Conservation (phyloP, 805 yeast genomes). For the Cyberlindnera nakhonratchasimensis region DNA sequence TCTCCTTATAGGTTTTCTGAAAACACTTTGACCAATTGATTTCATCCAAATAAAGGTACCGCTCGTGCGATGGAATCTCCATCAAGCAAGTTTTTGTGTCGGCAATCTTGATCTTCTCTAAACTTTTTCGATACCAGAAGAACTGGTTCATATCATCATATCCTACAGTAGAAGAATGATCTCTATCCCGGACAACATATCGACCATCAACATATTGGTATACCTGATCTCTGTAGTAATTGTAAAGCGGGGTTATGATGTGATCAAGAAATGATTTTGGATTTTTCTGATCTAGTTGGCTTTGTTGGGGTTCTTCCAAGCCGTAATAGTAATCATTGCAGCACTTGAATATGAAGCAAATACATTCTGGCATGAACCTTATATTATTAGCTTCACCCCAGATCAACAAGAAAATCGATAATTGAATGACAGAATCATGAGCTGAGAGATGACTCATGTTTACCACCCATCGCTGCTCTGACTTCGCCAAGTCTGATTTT, state of each 20-base stretch:
- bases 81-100: conserved; percentile 34
- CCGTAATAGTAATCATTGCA: conserved; percentile 65
- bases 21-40: conserved; percentile 68
- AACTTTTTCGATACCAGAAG: conserved; percentile 77
- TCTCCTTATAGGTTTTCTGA: conserved; percentile 71
- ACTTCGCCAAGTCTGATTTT: conserved; percentile 34
- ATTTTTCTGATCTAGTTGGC: conserved; percentile 31
- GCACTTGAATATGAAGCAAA: conserved; percentile 81
- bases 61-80: conserved; percentile 44
- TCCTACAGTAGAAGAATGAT: conserved; percentile 70
- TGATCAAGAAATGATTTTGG: conserved; percentile 51
- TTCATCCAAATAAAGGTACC: conserved; percentile 52
- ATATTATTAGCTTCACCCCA: conserved; percentile 93
- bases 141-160: conserved; percentile 88
- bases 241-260: conserved; percentile 70
- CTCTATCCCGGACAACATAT: conserved; percentile 49
- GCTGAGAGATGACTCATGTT: conserved; percentile 49
- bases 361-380: conserved; percentile 85
- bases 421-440: conserved; percentile 55
- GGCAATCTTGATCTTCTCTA: conserved; percentile 50
- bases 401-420: conserved; percentile 65
- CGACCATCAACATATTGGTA: conserved; percentile 43
- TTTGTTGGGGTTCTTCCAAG: conserved; percentile 34
- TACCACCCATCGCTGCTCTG: conserved; percentile 48
- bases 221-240: conserved; percentile 53